A percentile compares a stretch with the other conserved stretches of the same genome.
These are phyloP conservation scores for Solanum ossicruentum DNA, from an alignment of 257 asterid species.

Conservation along the genomic window DNA sequence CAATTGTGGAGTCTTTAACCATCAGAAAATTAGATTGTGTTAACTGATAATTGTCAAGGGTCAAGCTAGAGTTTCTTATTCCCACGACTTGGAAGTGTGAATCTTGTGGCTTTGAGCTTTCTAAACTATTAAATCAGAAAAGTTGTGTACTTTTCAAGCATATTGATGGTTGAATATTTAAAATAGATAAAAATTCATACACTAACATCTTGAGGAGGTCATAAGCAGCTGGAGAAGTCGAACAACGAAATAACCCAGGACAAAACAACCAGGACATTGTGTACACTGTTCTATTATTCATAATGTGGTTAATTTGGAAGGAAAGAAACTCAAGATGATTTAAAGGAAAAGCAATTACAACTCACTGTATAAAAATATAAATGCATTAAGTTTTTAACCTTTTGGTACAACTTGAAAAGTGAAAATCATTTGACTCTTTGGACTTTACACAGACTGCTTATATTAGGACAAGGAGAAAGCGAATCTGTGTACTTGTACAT, in stretches of 20 bases:
- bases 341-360: background rate
- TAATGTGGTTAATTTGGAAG: background rate
- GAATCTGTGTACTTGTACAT: background rate
- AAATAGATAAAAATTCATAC: background rate
- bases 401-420: background rate
- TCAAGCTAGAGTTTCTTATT: background rate
- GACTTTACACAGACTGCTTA: background rate
- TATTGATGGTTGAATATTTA: background rate
- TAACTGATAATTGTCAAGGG: background rate
- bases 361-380: background rate
- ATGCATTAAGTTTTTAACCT: background rate
- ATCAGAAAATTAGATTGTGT: background rate
- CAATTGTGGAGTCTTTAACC: background rate
- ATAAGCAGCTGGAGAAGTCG: background rate
- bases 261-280: background rate
- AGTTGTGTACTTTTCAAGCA: background rate
- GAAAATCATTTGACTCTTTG: background rate
- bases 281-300: background rate
- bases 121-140: background rate
- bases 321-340: background rate
- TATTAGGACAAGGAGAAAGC: background rate
- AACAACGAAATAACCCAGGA: background rate
- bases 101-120: background rate
- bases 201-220: background rate
- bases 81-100: background rate